Evolutionary conservation across 2,329 filamentous ascomycete species (phyloP), one percentile per base, ranked within the genome.

Genomic region (Epichloe festucae): DNA sequence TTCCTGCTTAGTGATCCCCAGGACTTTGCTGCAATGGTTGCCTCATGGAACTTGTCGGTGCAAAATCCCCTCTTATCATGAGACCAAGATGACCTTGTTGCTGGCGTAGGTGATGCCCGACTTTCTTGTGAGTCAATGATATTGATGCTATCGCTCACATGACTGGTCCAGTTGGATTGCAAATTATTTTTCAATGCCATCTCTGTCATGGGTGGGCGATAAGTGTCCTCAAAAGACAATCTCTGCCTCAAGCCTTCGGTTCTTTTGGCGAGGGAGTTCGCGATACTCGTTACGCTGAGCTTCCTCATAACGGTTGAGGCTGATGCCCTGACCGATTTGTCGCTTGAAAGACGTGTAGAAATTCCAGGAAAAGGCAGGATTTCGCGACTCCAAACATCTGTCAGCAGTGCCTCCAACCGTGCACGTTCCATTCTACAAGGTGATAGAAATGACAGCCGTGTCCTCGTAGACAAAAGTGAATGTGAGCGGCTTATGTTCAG

Each of bases 291-390:
- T 61, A 88, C 84, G 66, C 87, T 95, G 56, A 96, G 76, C 64
- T 90, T 94, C 49, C 89, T 79, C 71, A 95, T 95, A 62, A 95
- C 80, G 1, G 87, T 87, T 38, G 87, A 89, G 12, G 89, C 87
- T n/a, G 85, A 89, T 41, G 79, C 80, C 48, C 86, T 77, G 46
- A 93, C 83, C 3, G 88, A 72, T 61, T 86, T 81, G 59, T 95
- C 80, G 59, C 85, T 70, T 70, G 81, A 66, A 64, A 79, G 65
- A 70, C 82, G 66, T 67, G 65, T 73, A 35, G 78, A 78, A 79
- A 95, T 90, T 1, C 89, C 89, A 15, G 90, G 89, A 62, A 85
- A 93, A 1, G 89, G 89, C 42, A 96, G 69, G 17, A 81, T 67
- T 52, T 94, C 86, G 48, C 83, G 82, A 14, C 86, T 94, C 85